Percentiles rank a stretch among this genome's conserved stretches.
Conservation (phyloP, 176 grass and related monocot species). For the Oryza australiensis region DNA sequence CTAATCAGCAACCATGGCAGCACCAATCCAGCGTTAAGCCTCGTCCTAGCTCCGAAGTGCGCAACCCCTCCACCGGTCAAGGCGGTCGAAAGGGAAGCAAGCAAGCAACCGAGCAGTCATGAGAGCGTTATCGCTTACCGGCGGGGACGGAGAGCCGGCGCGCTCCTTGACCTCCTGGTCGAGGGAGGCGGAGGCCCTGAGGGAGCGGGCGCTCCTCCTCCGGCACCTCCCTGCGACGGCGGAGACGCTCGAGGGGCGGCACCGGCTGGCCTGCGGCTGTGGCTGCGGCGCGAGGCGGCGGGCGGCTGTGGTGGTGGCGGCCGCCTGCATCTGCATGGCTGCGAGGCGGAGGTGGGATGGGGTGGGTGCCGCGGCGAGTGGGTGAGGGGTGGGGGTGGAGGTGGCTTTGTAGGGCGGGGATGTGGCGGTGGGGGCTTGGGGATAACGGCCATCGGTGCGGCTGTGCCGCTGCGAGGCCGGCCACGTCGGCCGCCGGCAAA, state of each 20-base stretch:
- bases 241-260: slow-evolving; percentile 9
- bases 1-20: background rate
- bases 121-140: slow-evolving; percentile 12
- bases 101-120: background rate
- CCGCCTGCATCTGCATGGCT: slow-evolving; percentile 51
- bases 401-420: slow-evolving; percentile 38
- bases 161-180: slow-evolving; percentile 58
- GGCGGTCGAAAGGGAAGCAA: background rate
- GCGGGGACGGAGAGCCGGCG: slow-evolving; percentile 33
- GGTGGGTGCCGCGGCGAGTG: slow-evolving; percentile 4
- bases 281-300: slow-evolving; percentile 26
- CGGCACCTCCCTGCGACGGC: slow-evolving; percentile 13
- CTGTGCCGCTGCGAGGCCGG: slow-evolving; percentile 24
- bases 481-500: slow-evolving; percentile 34
- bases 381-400: background rate
- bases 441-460: slow-evolving; percentile 41
- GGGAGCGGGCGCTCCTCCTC: slow-evolving; percentile 28
- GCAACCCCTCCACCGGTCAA: background rate
- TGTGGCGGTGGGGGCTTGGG: slow-evolving; percentile 27
- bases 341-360: background rate
- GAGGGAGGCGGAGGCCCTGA: slow-evolving; percentile 44
- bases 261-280: background rate
- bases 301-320: slow-evolving; percentile 32
- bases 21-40: background rate
- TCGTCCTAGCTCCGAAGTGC: background rate